These are phyloP conservation scores for Oryza officinalis DNA, from an alignment of 176 grass and related monocot species.

Conservation along the genomic window DNA sequence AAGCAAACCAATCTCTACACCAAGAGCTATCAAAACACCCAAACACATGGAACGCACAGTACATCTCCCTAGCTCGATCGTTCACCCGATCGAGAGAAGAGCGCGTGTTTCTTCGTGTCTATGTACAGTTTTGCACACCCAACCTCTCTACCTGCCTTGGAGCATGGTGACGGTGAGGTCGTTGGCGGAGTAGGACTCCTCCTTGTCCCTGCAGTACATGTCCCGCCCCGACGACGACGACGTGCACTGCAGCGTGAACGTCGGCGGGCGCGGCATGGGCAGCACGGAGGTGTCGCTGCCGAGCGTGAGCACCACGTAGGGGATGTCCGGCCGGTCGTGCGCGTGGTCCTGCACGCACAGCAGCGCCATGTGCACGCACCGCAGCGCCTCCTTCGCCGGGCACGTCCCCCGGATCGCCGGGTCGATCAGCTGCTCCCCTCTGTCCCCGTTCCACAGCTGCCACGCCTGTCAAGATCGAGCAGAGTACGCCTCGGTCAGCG, in stretches of 20 bases:
- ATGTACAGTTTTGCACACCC: no score
- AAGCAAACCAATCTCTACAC: no score
- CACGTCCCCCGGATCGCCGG: conserved; percentile 44
- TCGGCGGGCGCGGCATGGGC: conserved; percentile 60
- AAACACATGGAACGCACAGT: no score
- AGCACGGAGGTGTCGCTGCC: conserved; percentile 43
- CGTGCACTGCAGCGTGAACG: conserved; percentile 53
- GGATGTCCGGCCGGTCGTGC: conserved; percentile 66
- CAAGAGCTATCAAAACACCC: no score
- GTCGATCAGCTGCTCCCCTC: conserved; percentile 56
- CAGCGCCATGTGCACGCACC: conserved; percentile 65
- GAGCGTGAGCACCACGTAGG: conserved; percentile 59
- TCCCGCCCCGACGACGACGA: conserved; percentile 21
- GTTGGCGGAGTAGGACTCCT: conserved; percentile 36
- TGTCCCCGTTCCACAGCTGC: conserved; percentile 68
- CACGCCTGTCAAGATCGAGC: conserved; percentile 63
- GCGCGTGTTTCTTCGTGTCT: no score
- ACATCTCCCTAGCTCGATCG: no score
- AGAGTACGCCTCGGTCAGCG: no score
- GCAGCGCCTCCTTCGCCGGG: conserved; percentile 25
- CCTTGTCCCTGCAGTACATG: background rate
- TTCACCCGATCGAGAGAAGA: no score
- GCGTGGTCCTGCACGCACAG: conserved; percentile 89
- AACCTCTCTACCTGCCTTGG: conserved; percentile 40
- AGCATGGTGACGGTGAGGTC: conserved; percentile 50